A percentile compares a stretch with the other conserved stretches of the same genome.
These are phyloP conservation scores for Ammopiptanthus mongolicus DNA, from an alignment of 306 rosid species.

Conservation along the genomic window DNA sequence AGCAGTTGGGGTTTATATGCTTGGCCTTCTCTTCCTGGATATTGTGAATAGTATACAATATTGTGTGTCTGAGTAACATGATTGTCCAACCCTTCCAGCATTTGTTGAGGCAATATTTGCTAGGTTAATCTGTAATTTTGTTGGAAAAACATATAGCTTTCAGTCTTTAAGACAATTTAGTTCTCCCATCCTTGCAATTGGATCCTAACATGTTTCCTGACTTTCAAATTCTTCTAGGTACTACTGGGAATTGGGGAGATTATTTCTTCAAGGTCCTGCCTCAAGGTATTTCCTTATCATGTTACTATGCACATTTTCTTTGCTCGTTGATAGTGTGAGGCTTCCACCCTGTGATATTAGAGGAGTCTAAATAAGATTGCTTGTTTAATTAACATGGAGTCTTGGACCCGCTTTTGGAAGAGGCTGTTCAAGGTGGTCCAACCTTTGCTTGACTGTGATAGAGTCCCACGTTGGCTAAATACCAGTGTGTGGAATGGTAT, in stretches of 20 bases:
- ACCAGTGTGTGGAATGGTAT: too few relatives aligned
- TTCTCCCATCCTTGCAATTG: not conserved
- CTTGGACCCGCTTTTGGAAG: not conserved
- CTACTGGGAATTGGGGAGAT: constrained; percentile 83
- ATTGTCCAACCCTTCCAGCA: not conserved
- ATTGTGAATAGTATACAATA: not conserved
- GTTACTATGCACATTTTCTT: not conserved
- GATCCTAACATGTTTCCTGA: constrained; percentile 1
- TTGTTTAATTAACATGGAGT: not conserved
- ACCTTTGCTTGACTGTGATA: not conserved
- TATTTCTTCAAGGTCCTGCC: constrained; percentile 85
- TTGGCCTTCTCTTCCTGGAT: not conserved
- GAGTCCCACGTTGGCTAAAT: too few relatives aligned
- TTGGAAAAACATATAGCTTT: not conserved
- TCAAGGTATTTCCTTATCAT: constrained; percentile 53
- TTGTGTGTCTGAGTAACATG: not conserved
- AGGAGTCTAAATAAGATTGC: not conserved
- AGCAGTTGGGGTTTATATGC: not conserved
- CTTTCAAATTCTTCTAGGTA: constrained; percentile 44
- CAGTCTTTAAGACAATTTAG: not conserved
- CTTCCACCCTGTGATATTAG: not conserved
- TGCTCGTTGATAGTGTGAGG: not conserved
- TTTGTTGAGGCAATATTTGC: constrained; percentile 10
- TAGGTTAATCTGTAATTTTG: not conserved
- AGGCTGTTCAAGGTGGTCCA: not conserved